Percentiles rank a stretch among this genome's conserved stretches.
phyloP scores from a whole-genome alignment of 805 yeast species.

The Schwanniomyces pseudopolymorphus region DNA sequence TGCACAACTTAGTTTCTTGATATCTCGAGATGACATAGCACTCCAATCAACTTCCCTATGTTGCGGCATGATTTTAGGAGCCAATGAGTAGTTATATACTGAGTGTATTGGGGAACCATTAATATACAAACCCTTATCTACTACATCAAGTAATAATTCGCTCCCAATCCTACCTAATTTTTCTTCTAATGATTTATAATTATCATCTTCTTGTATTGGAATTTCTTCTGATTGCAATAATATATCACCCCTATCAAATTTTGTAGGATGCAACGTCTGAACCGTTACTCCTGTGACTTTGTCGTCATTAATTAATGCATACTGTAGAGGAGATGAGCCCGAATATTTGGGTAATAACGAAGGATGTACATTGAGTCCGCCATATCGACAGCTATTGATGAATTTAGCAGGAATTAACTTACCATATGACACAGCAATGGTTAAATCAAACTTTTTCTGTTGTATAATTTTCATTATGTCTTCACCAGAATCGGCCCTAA shows the following conservation, averaged over 20 bases:
- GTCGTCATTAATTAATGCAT: conserved; percentile 67
- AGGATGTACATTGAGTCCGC: conserved; percentile 92
- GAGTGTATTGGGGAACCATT: conserved; percentile 20
- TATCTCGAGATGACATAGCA: conserved; percentile 27
- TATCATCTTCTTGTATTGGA: conserved; percentile 42
- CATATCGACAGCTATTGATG: conserved; percentile 47
- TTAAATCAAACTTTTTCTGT: conserved; percentile 48
- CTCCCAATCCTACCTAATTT: conserved; percentile 66
- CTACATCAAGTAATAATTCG: conserved; percentile 45
- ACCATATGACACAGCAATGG: conserved; percentile 93
- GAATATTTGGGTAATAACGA: conserved; percentile 78
- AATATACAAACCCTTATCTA: conserved; percentile 31
- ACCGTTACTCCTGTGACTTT: conserved; percentile 76
- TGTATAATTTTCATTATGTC: conserved; percentile 34
- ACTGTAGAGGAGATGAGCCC: conserved; percentile 90
- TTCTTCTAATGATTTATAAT: conserved; percentile 43
- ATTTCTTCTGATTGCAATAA: conserved; percentile 55
- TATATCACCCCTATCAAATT: conserved; percentile 79
- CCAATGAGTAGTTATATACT: conserved; percentile 46
- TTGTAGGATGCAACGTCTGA: conserved; percentile 85
- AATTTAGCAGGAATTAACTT: conserved; percentile 67
- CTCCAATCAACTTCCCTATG: conserved; percentile 52
- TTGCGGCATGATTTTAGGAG: conserved; percentile 51
- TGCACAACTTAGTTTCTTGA: conserved; percentile 47
- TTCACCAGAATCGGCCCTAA: conserved; percentile 50